Conservation (phyloP, 2,329 filamentous ascomycete species). For the Botrytis medusae region DNA sequence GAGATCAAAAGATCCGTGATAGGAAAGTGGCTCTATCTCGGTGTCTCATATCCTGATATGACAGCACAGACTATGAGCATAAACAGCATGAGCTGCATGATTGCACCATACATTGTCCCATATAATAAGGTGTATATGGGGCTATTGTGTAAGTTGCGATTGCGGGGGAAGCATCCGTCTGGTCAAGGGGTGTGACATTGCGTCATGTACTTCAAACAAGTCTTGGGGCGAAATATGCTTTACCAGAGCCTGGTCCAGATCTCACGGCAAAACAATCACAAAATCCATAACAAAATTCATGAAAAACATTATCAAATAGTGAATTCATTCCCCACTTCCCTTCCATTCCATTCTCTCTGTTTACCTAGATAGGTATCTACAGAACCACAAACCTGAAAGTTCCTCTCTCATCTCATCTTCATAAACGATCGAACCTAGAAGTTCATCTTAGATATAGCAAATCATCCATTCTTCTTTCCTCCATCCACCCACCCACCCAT, state of each 20-base stretch:
- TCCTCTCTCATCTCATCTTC: not conserved
- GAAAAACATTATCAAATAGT: not conserved
- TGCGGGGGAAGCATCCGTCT: not conserved
- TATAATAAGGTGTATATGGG: too few species aligned
- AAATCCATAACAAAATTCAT: not conserved
- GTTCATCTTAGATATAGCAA: not conserved
- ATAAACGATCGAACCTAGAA: not conserved
- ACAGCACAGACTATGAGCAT: not conserved
- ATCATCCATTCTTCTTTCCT: not conserved
- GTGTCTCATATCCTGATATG: not conserved
- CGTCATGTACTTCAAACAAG: not conserved
- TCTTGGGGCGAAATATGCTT: not conserved
- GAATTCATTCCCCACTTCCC: not conserved
- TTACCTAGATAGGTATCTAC: not conserved
- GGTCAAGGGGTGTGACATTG: not conserved
- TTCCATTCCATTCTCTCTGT: not conserved
- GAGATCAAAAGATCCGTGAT: too few species aligned
- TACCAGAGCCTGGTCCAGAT: not conserved
- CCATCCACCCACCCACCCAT: not conserved
- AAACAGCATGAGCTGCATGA: not conserved
- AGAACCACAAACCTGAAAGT: not conserved
- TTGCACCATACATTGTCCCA: not conserved
- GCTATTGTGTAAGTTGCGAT: not conserved
- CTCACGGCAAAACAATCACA: not conserved
- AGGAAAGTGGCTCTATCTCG: not conserved